phyloP scores from a whole-genome alignment of 345 rosid genomes.

The Euphorbia tirucalli region DNA sequence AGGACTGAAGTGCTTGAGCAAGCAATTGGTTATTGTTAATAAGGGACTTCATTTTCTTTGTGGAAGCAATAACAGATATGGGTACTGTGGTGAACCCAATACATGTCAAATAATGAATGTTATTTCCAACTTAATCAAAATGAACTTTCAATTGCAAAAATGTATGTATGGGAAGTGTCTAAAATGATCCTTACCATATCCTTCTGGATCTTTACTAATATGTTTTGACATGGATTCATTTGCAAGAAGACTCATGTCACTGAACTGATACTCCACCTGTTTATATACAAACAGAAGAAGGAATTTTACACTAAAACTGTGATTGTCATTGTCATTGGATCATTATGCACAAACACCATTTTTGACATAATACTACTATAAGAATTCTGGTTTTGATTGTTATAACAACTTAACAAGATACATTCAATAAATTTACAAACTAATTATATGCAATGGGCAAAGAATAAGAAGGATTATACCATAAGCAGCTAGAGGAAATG shows the following conservation, averaged over 20 bases:
- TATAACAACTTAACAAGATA: no score
- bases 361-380: background rate
- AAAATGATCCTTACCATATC: slow-evolving; percentile 61
- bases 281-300: slow-evolving; percentile 7
- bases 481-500: no score
- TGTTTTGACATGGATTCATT: slow-evolving; percentile 85
- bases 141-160: background rate
- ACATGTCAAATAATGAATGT: background rate
- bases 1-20: slow-evolving; percentile 69
- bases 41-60: slow-evolving; percentile 83
- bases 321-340: background rate
- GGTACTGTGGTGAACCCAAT: slow-evolving; percentile 46
- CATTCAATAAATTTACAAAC: no score
- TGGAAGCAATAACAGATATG: slow-evolving; percentile 61
- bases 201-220: slow-evolving; percentile 77
- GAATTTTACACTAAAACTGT: background rate
- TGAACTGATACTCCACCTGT: slow-evolving; percentile 88
- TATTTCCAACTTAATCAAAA: background rate
- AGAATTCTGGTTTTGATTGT: background rate
- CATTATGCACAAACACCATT: background rate
- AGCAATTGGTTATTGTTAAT: slow-evolving; percentile 56
- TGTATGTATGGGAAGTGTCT: background rate
- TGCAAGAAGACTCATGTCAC: slow-evolving; percentile 87
- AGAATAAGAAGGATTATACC: no score
- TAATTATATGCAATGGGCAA: no score